These are phyloP conservation scores for Exophiala spinifera DNA, from an alignment of 2,329 filamentous ascomycete species.

Conservation along the genomic window DNA sequence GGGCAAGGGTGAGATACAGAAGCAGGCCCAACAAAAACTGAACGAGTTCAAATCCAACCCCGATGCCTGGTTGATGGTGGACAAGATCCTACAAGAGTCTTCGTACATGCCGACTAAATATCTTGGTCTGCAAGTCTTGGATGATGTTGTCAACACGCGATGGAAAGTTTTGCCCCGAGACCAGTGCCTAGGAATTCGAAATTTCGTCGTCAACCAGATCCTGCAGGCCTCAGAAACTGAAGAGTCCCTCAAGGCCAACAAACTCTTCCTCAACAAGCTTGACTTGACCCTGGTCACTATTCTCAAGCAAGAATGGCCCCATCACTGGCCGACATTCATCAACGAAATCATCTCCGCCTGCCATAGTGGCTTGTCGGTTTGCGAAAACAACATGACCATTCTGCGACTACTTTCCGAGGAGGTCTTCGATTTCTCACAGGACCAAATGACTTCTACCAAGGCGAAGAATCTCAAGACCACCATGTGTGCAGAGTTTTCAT, in stretches of 20 bases:
- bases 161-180: conserved; percentile 97
- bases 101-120: conserved; percentile 97
- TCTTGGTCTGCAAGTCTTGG: conserved; percentile 90
- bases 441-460: conserved; percentile 99
- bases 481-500: conserved; percentile 98
- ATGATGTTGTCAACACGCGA: conserved; percentile 97
- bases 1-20: conserved; percentile 77
- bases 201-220: conserved; percentile 98
- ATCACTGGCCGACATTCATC: conserved; percentile 99
- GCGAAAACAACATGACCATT: conserved; percentile 99
- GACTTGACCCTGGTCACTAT: conserved; percentile 97
- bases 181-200: conserved; percentile 96
- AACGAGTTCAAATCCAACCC: conserved; percentile 88
- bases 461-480: conserved; percentile 94
- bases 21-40: conserved; percentile 47
- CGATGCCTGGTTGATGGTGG: conserved; percentile 95
- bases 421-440: conserved; percentile 97
- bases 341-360: conserved; percentile 98
- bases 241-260: conserved; percentile 78
- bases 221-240: conserved; percentile 89
- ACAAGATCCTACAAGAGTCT: conserved; percentile 91
- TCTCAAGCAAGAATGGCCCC: conserved; percentile 98
- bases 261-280: conserved; percentile 93
- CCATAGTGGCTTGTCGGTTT: conserved; percentile 91
- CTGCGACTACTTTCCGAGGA: conserved; percentile 93